A percentile compares a stretch with the other conserved stretches of the same genome.
Evolutionary conservation across 2,329 filamentous ascomycete genomes (phyloP).

Genomic region (Beauveria australis): DNA sequence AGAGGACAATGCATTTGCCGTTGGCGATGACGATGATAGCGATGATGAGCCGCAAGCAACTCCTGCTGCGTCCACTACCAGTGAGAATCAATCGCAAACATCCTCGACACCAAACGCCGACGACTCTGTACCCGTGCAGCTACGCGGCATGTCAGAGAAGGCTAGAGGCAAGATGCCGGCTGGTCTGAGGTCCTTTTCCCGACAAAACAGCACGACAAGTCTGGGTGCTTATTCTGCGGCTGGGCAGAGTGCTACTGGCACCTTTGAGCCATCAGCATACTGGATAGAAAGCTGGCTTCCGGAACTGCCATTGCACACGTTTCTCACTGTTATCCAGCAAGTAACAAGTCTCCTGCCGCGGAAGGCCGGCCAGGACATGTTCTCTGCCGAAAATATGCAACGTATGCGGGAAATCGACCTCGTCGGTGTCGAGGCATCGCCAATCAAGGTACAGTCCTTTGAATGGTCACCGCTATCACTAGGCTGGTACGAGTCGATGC

Average conservation of each 20-base stretch:
- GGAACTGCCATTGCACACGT: slow-evolving; percentile 79
- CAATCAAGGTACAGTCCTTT: slow-evolving; percentile 76
- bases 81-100: slow-evolving; percentile 53
- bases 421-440: slow-evolving; percentile 64
- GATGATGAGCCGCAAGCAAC: slow-evolving; percentile 44
- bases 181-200: slow-evolving; percentile 70
- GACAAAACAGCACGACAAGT: slow-evolving; percentile 84
- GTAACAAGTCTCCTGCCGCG: slow-evolving; percentile 49
- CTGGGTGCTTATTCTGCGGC: slow-evolving; percentile 57
- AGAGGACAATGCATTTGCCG: slow-evolving; percentile 75
- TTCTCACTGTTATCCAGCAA: slow-evolving; percentile 67
- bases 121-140: slow-evolving; percentile 71
- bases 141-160: slow-evolving; percentile 94
- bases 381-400: slow-evolving; percentile 39
- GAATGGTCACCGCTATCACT: slow-evolving; percentile 87
- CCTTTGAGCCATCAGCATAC: slow-evolving; percentile 68
- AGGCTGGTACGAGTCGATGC: slow-evolving; percentile 90
- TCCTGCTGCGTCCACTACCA: slow-evolving; percentile 55
- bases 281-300: slow-evolving; percentile 97
- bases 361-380: slow-evolving; percentile 32
- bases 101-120: slow-evolving; percentile 63
- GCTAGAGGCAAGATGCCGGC: slow-evolving; percentile 93
- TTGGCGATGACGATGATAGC: slow-evolving; percentile 57
- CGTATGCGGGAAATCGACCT: slow-evolving; percentile 55
- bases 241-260: slow-evolving; percentile 46